Evolutionary conservation across 139 green algal species (phyloP).

Genomic region (Asterochloris sp.): DNA sequence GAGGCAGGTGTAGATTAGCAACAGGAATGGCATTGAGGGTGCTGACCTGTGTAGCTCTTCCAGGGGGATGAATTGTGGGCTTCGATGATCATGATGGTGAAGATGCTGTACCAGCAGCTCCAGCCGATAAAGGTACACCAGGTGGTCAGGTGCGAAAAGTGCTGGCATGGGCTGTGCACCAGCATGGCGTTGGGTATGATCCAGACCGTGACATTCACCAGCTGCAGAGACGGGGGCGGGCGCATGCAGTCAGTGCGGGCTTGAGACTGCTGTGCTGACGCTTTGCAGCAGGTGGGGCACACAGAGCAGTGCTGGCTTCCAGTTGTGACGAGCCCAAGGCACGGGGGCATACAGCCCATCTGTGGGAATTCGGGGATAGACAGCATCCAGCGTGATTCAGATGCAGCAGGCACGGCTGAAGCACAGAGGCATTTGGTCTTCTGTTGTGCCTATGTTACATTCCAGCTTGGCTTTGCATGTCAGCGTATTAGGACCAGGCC

Average conservation of each 20-base stretch:
- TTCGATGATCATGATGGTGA: conserved; percentile 10
- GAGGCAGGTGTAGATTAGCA: too few relatives aligned
- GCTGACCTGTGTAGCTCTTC: background rate
- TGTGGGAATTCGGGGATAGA: background rate
- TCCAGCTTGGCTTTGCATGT: background rate
- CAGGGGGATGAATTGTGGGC: conserved; percentile 9
- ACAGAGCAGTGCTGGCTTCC: background rate
- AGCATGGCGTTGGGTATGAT: conserved; percentile 7
- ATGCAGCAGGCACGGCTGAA: background rate
- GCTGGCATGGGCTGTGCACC: background rate
- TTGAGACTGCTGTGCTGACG: background rate
- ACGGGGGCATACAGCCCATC: background rate
- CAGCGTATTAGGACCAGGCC: background rate
- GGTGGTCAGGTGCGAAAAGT: conserved; percentile 3
- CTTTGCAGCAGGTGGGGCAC: background rate
- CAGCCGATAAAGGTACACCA: conserved; percentile 14
- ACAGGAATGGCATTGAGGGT: too few relatives aligned
- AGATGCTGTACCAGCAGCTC: conserved; percentile 23
- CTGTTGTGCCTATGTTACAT: background rate
- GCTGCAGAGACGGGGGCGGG: background rate
- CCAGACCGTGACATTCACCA: conserved; percentile 4
- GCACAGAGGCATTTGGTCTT: background rate
- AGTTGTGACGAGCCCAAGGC: background rate
- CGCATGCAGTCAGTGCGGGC: background rate
- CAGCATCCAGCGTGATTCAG: background rate